Conservation (phyloP, 2,329 filamentous ascomycete species). For the Diaporthe vexans region DNA sequence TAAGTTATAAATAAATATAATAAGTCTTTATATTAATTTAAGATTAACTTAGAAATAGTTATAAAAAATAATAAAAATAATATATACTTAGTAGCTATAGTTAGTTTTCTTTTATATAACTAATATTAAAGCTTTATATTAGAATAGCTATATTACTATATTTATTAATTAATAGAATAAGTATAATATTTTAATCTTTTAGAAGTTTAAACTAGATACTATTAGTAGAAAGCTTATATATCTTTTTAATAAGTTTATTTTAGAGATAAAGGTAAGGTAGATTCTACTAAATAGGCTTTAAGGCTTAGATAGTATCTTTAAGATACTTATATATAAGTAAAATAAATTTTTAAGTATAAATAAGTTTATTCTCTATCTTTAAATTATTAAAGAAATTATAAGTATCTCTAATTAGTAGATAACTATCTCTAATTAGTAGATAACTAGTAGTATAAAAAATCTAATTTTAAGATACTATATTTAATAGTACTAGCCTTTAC, state of each 20-base stretch:
- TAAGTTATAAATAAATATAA: neutral
- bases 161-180: neutral
- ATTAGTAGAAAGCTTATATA: neutral
- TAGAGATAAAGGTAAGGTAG: neutral
- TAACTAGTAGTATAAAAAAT: too few species aligned
- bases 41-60: neutral
- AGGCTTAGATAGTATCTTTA: neutral
- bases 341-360: neutral
- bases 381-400: neutral
- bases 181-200: neutral
- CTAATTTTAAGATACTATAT: neutral
- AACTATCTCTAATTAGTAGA: neutral
- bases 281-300: neutral
- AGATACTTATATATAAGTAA: neutral
- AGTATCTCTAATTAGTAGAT: neutral
- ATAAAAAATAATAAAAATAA: neutral
- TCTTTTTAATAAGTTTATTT: neutral
- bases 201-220: neutral
- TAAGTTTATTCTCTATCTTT: neutral
- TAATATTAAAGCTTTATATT: neutral
- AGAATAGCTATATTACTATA: neutral
- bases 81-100: neutral
- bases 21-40: neutral
- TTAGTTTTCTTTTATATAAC: neutral
- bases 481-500: neutral